phyloP scores from a whole-genome alignment of 139 green algal genomes.

The Gonium pectorale region DNA sequence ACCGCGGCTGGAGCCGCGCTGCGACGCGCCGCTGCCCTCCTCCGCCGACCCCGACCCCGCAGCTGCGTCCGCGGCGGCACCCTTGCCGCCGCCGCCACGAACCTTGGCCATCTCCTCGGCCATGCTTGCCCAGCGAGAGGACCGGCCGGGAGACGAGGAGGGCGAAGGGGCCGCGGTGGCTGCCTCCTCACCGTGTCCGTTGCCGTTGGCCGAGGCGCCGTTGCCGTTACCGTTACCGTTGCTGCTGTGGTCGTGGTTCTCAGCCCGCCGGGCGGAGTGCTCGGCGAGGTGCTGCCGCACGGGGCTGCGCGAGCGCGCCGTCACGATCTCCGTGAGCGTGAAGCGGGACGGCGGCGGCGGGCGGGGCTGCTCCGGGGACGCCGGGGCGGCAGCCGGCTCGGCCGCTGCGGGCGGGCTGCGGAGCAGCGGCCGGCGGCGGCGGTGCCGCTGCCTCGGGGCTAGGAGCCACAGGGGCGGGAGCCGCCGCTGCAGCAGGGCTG shows the following conservation, averaged over 20 bases:
- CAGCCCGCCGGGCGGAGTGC: not conserved
- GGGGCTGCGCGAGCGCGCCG: not conserved
- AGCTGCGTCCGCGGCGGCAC: not conserved
- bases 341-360: not conserved
- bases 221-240: not conserved
- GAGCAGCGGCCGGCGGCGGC: not conserved
- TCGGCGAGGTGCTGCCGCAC: not conserved
- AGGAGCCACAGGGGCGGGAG: not conserved
- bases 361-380: not conserved
- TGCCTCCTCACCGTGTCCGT: too few relatives aligned
- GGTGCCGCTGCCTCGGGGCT: not conserved
- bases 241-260: not conserved
- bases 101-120: not conserved
- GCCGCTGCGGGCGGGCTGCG: not conserved
- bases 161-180: not conserved
- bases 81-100: not conserved
- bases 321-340: too few relatives aligned
- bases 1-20: not conserved
- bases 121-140: constrained; percentile 7
- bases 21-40: not conserved
- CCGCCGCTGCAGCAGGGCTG: not conserved
- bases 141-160: not conserved
- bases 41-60: not conserved
- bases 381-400: not conserved
- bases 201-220: not conserved